Base-by-base conservation (phyloP, 352 stramenopile species). In the Phytopythium vexans region DNA sequence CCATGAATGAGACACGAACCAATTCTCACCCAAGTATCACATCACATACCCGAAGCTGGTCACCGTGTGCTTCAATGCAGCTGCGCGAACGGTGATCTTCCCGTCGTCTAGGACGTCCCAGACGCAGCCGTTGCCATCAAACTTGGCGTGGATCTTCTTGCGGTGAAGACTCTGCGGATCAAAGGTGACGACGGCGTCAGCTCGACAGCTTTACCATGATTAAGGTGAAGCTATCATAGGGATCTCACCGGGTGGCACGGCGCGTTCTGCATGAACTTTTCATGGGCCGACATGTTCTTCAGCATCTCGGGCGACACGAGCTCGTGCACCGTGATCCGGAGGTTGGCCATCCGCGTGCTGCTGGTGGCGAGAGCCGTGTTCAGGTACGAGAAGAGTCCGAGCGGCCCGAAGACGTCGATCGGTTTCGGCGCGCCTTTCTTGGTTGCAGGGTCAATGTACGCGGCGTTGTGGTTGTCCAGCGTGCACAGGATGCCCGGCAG, bases 401-500 rank as follows among this genome's bases (percentile, higher is more conserved):
- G 45, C 6, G 87, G 87, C 0, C 85, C 87, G 45, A 93, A 96
- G 4, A 96, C 73, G 1, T 76, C 65, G 52, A 96, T 90, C 1
- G 67, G 70, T 8, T 75, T 62, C 1, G 67, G 70, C 12, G 55
- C 62, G 7, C 64, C 70, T 42, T 66, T 65, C 9, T 77, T 72
- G n/a, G 81, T 93, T 14, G 62, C 49, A 4, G 76, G 62, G 49
- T 90, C 80, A 31, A 80, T 58, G 54, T 82, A 85, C 12, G 70
- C 57, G 1, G 70, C 73, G 50, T 86, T 87, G 61, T 92, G 76
- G 52, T 88, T 89, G 61, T 94, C 84, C 31, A 94, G 60, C 9
- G 85, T 95, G 59, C 83, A 94, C 6, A 95, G 59, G 15, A 96
- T 83, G 0, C 83, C 83, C 0, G 83, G 83, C 2, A 96, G 63